A percentile compares a stretch with the other conserved stretches of the same genome.
phyloP scores from a whole-genome alignment of 2,329 filamentous ascomycete species.

The Aspergillus calidoustus region DNA sequence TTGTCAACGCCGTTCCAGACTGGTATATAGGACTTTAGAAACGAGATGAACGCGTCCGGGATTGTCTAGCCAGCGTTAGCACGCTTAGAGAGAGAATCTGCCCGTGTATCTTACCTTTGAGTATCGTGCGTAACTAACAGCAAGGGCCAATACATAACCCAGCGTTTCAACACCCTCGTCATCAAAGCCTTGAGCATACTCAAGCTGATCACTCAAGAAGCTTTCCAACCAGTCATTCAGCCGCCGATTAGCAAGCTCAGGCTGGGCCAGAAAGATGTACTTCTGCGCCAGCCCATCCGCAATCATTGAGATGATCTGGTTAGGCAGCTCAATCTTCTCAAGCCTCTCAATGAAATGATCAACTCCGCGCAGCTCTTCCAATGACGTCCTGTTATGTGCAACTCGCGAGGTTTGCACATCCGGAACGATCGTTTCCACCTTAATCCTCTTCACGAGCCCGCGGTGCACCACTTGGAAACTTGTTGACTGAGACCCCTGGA shows the following conservation, averaged over 20 bases:
- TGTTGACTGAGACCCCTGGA: conserved; percentile 50
- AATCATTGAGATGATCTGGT: conserved; percentile 77
- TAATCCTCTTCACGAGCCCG: conserved; percentile 55
- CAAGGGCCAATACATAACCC: conserved; percentile 39
- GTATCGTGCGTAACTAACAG: conserved; percentile 41
- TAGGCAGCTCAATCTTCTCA: conserved; percentile 79
- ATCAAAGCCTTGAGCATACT: conserved; percentile 49
- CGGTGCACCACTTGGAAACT: conserved; percentile 68
- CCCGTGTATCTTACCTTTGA: conserved; percentile 38
- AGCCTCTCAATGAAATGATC: conserved; percentile 72
- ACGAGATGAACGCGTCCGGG: conserved; percentile 37
- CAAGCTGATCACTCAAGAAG: conserved; percentile 45
- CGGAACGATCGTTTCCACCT: conserved; percentile 61
- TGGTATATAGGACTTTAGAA: conserved; percentile 57
- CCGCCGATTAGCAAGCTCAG: conserved; percentile 52
- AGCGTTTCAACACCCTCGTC: conserved; percentile 45
- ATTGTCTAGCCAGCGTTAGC: conserved; percentile 34
- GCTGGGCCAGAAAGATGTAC: conserved; percentile 67
- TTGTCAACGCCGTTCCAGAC: conserved; percentile 67
- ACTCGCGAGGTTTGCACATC: conserved; percentile 75
- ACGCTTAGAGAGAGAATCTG: background rate
- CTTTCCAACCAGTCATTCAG: conserved; percentile 45
- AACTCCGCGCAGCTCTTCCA: conserved; percentile 79
- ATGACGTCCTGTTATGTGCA: conserved; percentile 59
- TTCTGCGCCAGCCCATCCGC: conserved; percentile 80